Evolutionary conservation across 2,329 filamentous ascomycete genomes (phyloP), one percentile per base, ranked within the genome.

Genomic region (Alternaria infectoria): DNA sequence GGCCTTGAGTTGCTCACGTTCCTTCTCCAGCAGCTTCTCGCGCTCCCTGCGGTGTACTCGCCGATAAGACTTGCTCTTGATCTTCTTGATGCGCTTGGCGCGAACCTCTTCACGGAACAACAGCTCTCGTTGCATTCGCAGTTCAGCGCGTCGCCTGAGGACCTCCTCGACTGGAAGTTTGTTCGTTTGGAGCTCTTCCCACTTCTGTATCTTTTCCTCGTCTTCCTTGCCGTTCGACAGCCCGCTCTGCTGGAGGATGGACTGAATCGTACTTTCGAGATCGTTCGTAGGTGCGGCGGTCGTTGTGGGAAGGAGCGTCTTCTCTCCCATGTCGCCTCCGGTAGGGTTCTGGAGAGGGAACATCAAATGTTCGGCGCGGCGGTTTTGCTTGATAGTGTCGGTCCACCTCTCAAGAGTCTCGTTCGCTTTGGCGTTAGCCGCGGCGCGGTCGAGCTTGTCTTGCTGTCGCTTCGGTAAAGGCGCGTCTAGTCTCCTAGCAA

Each of bases 41-140:
- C 88, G 84, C 76, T 91, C 92, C 77, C 91, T 97, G 40, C 95
- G 89, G 80, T 98, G 95, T 13, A 98, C 91, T 47, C 94, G 90
- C 59, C 95, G 92, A 78, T 97, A 99, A 0, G 93, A 88, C 80
- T 97, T 99, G 78, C 92, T 96, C 86, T 99, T 99, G 83, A 99
- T 99, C 84, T 98, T 98, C 83, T 97, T 97, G 81, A 99, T 93
- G 23, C 96, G 90, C 81, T 94, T 96, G 8, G 93, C 88, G 60
- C 93, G 91, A 46, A 93, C 90, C 74, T 96, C 91, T 81, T 98
- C 95, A 11, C 94, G 88, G 72, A 96, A 97, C 68, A 95, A 86
- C 8, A 97, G 82, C 73, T 98, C 95, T 69, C 96, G 87, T 67
- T 92, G 89, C 78, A 89, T 90, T 12, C 96, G 90, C 60, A 95